Base-by-base conservation (phyloP, 2,329 filamentous ascomycete genomes). In the Rhinocladiella mackenziei region DNA sequence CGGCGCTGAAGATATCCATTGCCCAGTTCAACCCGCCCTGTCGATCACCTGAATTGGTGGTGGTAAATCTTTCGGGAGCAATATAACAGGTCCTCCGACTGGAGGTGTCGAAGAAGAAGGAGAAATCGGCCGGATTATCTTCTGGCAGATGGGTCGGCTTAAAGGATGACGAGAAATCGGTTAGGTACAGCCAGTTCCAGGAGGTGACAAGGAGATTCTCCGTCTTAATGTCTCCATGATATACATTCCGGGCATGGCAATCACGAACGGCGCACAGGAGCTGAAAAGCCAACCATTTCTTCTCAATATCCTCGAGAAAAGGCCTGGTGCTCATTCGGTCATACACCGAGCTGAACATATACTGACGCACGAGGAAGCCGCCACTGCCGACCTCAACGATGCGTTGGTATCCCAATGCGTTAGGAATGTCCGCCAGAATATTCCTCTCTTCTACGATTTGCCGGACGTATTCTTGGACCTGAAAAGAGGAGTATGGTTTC, bases 101-200 rank as follows among this genome's bases (percentile, higher is more conserved):
- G 3, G 89, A 94, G 0, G 87, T 89, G 60, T 98, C 92, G 58
- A 97, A 98, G 62, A 91, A 98, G 65, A 96, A 97, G 1, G 89
- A 95, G 60, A 97, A 98, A 59, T 97, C 89, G 11, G 88, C 89
- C 1, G 92, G 92, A 59, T 98, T 97, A 60, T 98, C 89, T 64
- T 96, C 91, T 2, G 92, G 92, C 2, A 98, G 73, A 64, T 88
- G 87, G 4, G 89, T 86, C 8, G 89, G 92, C 62, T 98, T 98
- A 71, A 94, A 97, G 0, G 86, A 84, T 0, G 91, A 89, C 3
- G 91, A 95, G 64, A 97, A 98, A 65, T 98, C 92, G n/a, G 89
- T 84, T 26, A 98, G 76, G 63, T 97, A 98, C 2, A 98, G 76
- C 92, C 94, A 98, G 69, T 97, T 96, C 92, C 92, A 98, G 5